Conservation (phyloP, 1,139 yeast species). For the Sugiyamaella paludigena region DNA sequence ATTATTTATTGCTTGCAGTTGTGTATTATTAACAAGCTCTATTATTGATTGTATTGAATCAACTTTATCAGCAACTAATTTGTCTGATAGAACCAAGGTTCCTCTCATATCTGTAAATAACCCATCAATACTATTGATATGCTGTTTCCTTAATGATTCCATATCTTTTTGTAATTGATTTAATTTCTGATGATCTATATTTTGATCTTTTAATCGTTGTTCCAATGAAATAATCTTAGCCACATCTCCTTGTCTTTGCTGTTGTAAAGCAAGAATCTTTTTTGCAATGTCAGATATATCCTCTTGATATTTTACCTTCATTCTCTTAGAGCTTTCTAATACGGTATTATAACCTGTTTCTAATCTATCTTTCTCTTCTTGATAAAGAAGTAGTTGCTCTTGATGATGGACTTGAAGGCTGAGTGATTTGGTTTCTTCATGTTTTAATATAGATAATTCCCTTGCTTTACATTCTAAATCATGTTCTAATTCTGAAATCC, state of each 20-base stretch:
- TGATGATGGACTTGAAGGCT: constrained; percentile 11
- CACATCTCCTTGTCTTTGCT: constrained; percentile 23
- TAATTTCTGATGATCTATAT: constrained; percentile 25
- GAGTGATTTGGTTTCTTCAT: constrained; percentile 11
- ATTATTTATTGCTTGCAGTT: too few species aligned
- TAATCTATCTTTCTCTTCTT: constrained; percentile 26
- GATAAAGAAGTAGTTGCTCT: constrained; percentile 6
- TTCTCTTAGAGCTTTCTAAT: constrained; percentile 23
- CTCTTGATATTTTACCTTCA: constrained; percentile 23
- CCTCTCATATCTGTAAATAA: constrained; percentile 24
- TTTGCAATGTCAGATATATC: constrained; percentile 23
- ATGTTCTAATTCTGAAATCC: constrained; percentile 28
- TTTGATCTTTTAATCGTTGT: constrained; percentile 19
- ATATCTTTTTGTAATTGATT: constrained; percentile 24
- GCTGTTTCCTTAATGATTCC: constrained; percentile 23
- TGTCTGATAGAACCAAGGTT: constrained; percentile 16
- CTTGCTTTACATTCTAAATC: constrained; percentile 13
- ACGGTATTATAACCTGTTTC: constrained; percentile 28
- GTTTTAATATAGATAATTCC: constrained; percentile 16
- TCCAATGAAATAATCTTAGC: constrained; percentile 20
- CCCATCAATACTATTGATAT: constrained; percentile 22
- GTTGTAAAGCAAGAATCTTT: constrained; percentile 17
- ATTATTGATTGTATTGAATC: constrained; percentile 13
- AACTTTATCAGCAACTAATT: constrained; percentile 14
- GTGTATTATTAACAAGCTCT: constrained; percentile 5